Percentiles rank a stretch among this genome's conserved stretches.
These are phyloP conservation scores for Mrakia blollopis DNA, from an alignment of 768 basidiomycete species.

Conservation along the genomic window DNA sequence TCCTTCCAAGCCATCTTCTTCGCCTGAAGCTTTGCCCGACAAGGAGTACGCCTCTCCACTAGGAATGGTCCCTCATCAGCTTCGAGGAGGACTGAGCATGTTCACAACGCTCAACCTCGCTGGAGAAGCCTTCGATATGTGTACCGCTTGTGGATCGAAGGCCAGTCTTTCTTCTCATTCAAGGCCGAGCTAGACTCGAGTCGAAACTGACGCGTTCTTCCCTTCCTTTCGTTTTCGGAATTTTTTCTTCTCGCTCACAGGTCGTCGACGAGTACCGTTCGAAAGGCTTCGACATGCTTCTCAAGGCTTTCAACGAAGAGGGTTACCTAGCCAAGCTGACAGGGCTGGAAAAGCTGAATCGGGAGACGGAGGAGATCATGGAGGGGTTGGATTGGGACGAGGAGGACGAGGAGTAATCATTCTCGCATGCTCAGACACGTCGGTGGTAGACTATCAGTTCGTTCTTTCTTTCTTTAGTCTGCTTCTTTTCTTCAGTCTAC, in stretches of 20 bases:
- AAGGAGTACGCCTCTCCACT: constrained; percentile 33
- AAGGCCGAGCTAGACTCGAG: neutral
- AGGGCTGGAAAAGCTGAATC: constrained; percentile 69
- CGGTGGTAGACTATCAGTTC: no score
- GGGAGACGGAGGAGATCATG: constrained; percentile 57
- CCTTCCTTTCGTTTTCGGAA: neutral
- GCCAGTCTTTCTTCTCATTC: constrained; percentile 47
- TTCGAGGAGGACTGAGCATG: constrained; percentile 81
- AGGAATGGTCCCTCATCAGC: constrained; percentile 79
- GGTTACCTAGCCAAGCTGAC: constrained; percentile 70
- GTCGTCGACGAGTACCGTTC: constrained; percentile 74
- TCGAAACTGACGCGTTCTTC: neutral
- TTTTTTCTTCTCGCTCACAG: constrained; percentile 45
- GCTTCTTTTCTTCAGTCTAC: no score
- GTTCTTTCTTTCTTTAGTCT: no score
- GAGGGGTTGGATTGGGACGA: constrained; percentile 67
- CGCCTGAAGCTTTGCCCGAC: neutral
- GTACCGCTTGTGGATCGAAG: constrained; percentile 82
- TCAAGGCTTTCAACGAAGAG: constrained; percentile 74
- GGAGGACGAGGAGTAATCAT: constrained; percentile 50
- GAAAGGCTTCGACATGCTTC: constrained; percentile 73
- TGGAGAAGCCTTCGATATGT: constrained; percentile 77
- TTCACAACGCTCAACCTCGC: constrained; percentile 79
- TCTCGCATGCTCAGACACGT: no score
- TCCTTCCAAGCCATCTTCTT: constrained; percentile 35